phyloP scores from a whole-genome alignment of 2,329 filamentous ascomycete genomes.

The Sodiomyces alkalinus region DNA sequence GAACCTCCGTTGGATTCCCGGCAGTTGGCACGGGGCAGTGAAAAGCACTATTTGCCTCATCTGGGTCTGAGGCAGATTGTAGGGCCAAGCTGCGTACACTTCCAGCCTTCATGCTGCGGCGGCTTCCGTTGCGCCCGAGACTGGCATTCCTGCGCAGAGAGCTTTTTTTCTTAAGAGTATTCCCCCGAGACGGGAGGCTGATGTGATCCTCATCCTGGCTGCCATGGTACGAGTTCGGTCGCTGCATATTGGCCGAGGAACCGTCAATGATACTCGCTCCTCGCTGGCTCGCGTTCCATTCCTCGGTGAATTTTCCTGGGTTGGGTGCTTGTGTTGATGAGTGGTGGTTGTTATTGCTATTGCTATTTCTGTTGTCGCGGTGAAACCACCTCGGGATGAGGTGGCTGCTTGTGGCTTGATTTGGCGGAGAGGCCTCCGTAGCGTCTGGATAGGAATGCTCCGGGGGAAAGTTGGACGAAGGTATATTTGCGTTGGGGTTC shows the following conservation, averaged over 20 bases:
- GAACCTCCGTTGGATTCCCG: slow-evolving; percentile 73
- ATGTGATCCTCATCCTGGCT: slow-evolving; percentile 28
- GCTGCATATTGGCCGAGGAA: slow-evolving; percentile 31
- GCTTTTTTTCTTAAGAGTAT: slow-evolving; percentile 78
- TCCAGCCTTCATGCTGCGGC: slow-evolving; percentile 67
- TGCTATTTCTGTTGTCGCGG: slow-evolving; percentile 2
- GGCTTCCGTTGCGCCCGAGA: slow-evolving; percentile 65
- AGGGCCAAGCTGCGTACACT: slow-evolving; percentile 70
- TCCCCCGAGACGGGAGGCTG: slow-evolving; percentile 31
- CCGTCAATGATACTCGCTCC: slow-evolving; percentile 48
- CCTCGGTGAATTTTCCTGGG: slow-evolving; percentile 55
- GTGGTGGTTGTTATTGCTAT: background rate
- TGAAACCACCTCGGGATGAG: too few species aligned
- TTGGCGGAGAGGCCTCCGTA: too few species aligned
- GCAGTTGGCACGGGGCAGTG: slow-evolving; percentile 78
- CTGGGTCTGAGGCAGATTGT: slow-evolving; percentile 51
- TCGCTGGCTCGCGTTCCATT: slow-evolving; percentile 55
- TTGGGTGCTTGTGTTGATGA: slow-evolving; percentile 20
- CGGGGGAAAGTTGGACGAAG: too few species aligned
- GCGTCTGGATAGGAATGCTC: too few species aligned
- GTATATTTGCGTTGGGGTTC: too few species aligned
- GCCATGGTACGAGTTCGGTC: slow-evolving; percentile 44
- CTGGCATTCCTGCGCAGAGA: slow-evolving; percentile 63
- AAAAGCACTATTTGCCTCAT: slow-evolving; percentile 70
- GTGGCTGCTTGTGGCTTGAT: too few species aligned